Percentiles rank a stretch among this genome's conserved stretches.
These are phyloP conservation scores for Boletus huronensis DNA, from an alignment of 768 basidiomycete genomes.

Conservation along the genomic window DNA sequence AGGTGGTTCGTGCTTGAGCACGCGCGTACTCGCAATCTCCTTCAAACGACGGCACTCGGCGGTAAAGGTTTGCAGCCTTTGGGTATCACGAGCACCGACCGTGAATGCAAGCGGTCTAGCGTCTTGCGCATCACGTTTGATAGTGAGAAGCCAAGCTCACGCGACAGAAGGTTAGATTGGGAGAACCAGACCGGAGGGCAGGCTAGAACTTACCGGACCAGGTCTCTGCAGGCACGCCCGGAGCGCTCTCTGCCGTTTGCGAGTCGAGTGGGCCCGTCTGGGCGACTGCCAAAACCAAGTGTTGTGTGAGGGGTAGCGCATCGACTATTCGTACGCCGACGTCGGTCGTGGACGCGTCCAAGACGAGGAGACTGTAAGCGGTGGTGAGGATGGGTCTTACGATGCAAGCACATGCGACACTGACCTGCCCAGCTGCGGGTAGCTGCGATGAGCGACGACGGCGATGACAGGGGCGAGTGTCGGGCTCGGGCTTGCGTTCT, in stretches of 20 bases:
- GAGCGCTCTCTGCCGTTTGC: slow-evolving; percentile 18
- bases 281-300: slow-evolving; percentile 53
- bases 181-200: background rate
- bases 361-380: slow-evolving; percentile 19
- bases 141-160: slow-evolving; percentile 52
- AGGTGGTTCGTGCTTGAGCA: background rate
- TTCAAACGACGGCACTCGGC: slow-evolving; percentile 57
- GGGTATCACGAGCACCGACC: slow-evolving; percentile 42
- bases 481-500: background rate
- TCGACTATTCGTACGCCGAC: slow-evolving; percentile 5
- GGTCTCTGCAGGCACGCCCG: slow-evolving; percentile 32
- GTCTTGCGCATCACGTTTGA: slow-evolving; percentile 41
- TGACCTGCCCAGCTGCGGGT: slow-evolving; percentile 48
- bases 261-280: slow-evolving; percentile 47
- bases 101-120: slow-evolving; percentile 42
- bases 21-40: slow-evolving; percentile 43
- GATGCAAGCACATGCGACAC: too few species aligned
- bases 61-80: slow-evolving; percentile 44
- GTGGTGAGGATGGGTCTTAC: too few species aligned
- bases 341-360: background rate
- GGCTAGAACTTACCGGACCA: slow-evolving; percentile 36
- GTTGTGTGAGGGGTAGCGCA: slow-evolving; percentile 49
- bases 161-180: background rate
- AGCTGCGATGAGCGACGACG: slow-evolving; percentile 47
- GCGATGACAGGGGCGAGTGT: slow-evolving; percentile 33